phyloP scores from a whole-genome alignment of 169 alveolate genomes.

The Cyclospora cayetanensis region DNA sequence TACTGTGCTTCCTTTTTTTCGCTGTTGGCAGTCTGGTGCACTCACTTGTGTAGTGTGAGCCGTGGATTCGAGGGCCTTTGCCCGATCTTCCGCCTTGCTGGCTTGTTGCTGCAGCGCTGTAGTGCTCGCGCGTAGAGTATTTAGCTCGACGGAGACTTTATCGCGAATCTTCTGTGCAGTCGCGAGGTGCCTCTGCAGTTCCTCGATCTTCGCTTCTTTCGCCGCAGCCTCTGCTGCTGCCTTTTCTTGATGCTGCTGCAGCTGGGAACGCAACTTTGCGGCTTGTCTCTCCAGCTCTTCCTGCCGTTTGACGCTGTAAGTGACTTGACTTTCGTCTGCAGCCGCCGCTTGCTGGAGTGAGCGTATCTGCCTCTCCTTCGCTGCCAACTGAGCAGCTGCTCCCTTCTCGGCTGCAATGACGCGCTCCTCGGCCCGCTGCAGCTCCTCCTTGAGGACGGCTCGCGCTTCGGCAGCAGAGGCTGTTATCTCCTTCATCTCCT shows the following conservation, averaged over 20 bases:
- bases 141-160: neutral
- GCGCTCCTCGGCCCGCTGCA: conserved; percentile 4
- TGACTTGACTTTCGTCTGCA: conserved; percentile 38
- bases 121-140: neutral
- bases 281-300: conserved; percentile 43
- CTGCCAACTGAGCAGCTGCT: conserved; percentile 36
- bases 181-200: neutral
- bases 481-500: conserved; percentile 34
- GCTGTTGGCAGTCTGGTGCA: neutral
- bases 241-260: neutral
- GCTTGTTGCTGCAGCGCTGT: neutral
- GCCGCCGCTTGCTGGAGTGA: conserved; percentile 66
- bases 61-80: neutral
- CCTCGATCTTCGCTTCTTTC: neutral
- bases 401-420: conserved; percentile 42
- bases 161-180: neutral
- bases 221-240: conserved; percentile 25
- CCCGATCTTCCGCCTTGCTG: conserved; percentile 15
- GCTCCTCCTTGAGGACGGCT: conserved; percentile 15
- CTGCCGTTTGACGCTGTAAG: neutral
- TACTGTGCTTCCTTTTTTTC: neutral
- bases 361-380: conserved; percentile 54
- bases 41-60: neutral
- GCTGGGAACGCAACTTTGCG: neutral
- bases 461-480: conserved; percentile 39